Percentiles rank a stretch among this genome's conserved stretches.
Conservation (phyloP, 2,329 filamentous ascomycete genomes). For the Pyrenophora teres region DNA sequence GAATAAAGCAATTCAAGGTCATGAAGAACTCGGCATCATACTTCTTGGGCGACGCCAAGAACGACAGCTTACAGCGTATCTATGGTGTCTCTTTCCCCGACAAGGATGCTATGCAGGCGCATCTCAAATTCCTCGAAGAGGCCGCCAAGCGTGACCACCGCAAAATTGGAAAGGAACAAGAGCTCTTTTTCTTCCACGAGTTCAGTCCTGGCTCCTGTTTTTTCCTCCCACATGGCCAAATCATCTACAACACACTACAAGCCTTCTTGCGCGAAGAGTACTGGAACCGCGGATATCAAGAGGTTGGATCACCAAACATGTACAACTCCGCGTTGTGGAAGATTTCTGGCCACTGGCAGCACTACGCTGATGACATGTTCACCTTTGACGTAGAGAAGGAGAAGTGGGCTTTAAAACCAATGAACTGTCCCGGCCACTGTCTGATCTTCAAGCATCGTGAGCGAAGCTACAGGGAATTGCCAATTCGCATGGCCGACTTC, state of each 20-base stretch:
- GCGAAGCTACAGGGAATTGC: slow-evolving; percentile 86
- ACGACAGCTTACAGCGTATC: slow-evolving; percentile 94
- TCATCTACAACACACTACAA: slow-evolving; percentile 89
- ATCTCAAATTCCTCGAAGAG: slow-evolving; percentile 94
- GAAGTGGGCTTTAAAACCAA: slow-evolving; percentile 85
- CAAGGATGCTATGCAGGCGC: slow-evolving; percentile 91
- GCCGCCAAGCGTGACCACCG: slow-evolving; percentile 97
- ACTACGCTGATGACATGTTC: slow-evolving; percentile 96
- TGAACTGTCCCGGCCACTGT: slow-evolving; percentile 98
- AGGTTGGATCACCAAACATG: slow-evolving; percentile 96
- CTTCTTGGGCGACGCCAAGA: slow-evolving; percentile 90
- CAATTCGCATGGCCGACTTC: slow-evolving; percentile 92
- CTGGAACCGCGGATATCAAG: slow-evolving; percentile 89
- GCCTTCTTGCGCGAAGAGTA: slow-evolving; percentile 84
- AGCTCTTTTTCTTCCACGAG: slow-evolving; percentile 96
- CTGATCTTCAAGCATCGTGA: slow-evolving; percentile 83
- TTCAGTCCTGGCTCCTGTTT: slow-evolving; percentile 92
- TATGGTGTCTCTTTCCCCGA: slow-evolving; percentile 97
- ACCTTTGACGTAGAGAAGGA: slow-evolving; percentile 84
- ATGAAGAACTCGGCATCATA: slow-evolving; percentile 88
- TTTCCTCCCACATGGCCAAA: slow-evolving; percentile 88
- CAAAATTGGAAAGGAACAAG: slow-evolving; percentile 91
- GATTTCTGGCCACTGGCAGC: slow-evolving; percentile 88
- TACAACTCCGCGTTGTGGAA: slow-evolving; percentile 94
- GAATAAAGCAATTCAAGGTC: slow-evolving; percentile 93